A percentile compares a stretch with the other conserved stretches of the same genome.
Evolutionary conservation across 2,329 filamentous ascomycete species (phyloP).

Genomic region (Neopestalotiopsis sp.): DNA sequence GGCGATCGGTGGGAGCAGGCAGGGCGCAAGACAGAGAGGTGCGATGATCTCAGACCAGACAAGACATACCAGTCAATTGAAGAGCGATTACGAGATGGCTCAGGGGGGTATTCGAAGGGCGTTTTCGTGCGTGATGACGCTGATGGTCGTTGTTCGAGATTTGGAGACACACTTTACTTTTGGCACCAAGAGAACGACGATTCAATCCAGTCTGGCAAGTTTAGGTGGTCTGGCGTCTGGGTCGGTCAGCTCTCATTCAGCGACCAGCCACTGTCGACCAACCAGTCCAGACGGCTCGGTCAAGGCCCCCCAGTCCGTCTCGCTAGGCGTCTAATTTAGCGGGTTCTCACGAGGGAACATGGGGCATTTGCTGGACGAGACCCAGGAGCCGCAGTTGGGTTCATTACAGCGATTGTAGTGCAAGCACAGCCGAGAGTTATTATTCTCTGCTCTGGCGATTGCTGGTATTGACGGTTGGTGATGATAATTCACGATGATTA

Average conservation of each 20-base stretch:
- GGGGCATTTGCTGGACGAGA: neutral
- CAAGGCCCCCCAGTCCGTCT: neutral
- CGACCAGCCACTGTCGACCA: neutral
- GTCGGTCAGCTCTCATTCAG: neutral
- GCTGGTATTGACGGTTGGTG: neutral
- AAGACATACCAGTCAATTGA: conserved; percentile 29
- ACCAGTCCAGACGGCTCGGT: neutral
- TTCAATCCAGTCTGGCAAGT: neutral
- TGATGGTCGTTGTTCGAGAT: conserved; percentile 18
- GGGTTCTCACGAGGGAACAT: neutral
- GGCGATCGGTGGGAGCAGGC: neutral
- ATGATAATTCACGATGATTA: neutral
- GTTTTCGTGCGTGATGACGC: conserved; percentile 25
- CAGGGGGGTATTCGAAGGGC: conserved; percentile 8
- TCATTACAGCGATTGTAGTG: neutral
- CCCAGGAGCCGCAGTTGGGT: neutral
- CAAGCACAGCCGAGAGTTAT: neutral
- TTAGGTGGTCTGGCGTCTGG: neutral
- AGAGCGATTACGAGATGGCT: conserved; percentile 15
- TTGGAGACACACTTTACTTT: conserved; percentile 12
- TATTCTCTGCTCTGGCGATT: neutral
- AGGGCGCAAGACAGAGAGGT: neutral
- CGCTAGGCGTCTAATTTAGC: neutral
- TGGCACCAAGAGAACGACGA: neutral
- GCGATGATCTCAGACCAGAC: neutral